Evolutionary conservation across 306 rosid genomes (phyloP).

Genomic region (Alnus rubra): DNA sequence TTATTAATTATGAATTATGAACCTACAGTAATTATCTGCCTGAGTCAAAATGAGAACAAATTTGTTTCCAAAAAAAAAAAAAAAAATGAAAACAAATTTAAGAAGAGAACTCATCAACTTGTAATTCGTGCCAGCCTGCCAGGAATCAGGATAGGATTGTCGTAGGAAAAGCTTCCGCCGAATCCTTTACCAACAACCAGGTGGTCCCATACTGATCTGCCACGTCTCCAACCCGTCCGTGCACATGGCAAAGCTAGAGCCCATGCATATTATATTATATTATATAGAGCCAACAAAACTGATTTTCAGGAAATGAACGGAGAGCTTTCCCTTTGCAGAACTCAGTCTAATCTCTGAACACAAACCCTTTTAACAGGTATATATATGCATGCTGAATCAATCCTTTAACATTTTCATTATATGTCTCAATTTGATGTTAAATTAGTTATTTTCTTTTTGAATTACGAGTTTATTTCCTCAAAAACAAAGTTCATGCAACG

Average conservation of each 20-base stretch:
- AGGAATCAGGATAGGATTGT: neutral
- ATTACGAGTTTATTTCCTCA: neutral
- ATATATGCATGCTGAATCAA: neutral
- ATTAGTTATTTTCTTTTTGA: conserved; percentile 17
- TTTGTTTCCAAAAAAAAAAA: too few species aligned
- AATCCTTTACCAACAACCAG: conserved; percentile 13
- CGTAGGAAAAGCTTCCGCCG: neutral
- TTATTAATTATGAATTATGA: too few species aligned
- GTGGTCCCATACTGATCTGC: conserved; percentile 26
- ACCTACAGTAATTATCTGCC: too few species aligned
- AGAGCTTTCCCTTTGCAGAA: neutral
- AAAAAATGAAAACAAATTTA: too few species aligned
- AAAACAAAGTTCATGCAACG: neutral
- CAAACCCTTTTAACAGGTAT: conserved; percentile 27
- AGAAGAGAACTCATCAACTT: neutral
- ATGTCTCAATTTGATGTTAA: conserved; percentile 14
- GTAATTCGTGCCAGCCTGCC: neutral
- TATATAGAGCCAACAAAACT: conserved; percentile 25
- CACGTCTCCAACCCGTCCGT: conserved; percentile 11
- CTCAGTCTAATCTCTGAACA: conserved; percentile 26
- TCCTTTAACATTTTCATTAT: neutral
- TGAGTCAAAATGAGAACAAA: too few species aligned
- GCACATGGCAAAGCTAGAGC: conserved; percentile 45
- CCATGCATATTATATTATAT: neutral
- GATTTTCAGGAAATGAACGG: conserved; percentile 18